Conservation (phyloP, 73 alveolate species). For the Paramecium tetraurelia region DNA sequence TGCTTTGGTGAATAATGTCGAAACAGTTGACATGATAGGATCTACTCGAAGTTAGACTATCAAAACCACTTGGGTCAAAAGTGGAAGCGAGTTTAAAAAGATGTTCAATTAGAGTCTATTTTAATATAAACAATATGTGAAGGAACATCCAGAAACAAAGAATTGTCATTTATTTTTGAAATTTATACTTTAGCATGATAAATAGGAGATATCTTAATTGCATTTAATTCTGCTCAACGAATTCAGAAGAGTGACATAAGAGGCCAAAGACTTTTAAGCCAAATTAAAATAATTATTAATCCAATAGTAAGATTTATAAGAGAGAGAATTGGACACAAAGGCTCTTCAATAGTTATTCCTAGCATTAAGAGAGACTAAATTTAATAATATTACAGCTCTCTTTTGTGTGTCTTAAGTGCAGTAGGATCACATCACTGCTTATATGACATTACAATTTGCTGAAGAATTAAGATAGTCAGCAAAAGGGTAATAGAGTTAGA, state of each 20-base stretch:
- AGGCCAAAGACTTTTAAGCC: background rate
- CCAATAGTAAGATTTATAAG: background rate
- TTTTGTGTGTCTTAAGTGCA: constrained; percentile 1
- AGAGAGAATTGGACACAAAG: background rate
- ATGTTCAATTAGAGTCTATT: background rate
- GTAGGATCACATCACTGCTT: background rate
- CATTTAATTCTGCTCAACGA: background rate
- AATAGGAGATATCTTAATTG: background rate
- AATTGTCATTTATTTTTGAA: background rate
- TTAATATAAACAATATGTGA: background rate
- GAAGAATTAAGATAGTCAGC: background rate
- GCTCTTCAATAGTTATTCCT: background rate
- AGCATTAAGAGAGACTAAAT: background rate
- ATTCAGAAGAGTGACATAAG: background rate
- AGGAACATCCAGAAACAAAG: background rate
- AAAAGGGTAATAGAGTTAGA: background rate
- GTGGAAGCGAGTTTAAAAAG: background rate
- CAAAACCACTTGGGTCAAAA: background rate
- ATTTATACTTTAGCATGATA: background rate
- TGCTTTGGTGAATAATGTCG: background rate
- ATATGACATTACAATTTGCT: constrained; percentile 18
- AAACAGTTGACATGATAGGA: constrained; percentile 9
- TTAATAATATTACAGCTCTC: background rate
- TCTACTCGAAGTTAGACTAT: background rate
- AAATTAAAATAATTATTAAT: background rate